A percentile compares a stretch with the other conserved stretches of the same genome.
Conservation (phyloP, 2,329 filamentous ascomycete genomes). For the Neoascochyta sp. region DNA sequence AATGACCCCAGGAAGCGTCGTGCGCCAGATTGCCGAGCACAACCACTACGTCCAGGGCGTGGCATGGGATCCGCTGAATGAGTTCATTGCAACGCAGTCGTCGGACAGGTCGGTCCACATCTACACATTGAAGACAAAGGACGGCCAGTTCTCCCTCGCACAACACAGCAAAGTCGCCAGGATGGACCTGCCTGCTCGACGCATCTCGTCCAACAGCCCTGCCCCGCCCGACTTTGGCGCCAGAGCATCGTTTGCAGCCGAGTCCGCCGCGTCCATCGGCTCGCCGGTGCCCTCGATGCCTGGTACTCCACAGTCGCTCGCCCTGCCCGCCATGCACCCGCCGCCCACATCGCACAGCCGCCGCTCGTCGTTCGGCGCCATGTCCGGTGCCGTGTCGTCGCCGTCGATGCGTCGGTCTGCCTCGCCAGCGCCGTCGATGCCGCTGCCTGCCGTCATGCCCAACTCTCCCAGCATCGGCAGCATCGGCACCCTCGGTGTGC, state of each 20-base stretch:
- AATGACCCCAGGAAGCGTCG: constrained; percentile 38
- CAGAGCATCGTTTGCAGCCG: constrained; percentile 60
- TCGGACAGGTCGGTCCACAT: constrained; percentile 98
- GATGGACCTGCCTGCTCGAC: constrained; percentile 87
- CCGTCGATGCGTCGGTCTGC: constrained; percentile 78
- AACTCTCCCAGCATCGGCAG: constrained; percentile 78
- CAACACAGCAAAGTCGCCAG: constrained; percentile 79
- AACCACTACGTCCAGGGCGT: constrained; percentile 98
- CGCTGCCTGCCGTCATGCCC: constrained; percentile 91
- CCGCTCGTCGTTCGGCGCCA: constrained; percentile 76
- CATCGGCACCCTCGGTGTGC: constrained; percentile 47
- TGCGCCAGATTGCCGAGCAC: constrained; percentile 94
- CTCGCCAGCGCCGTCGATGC: constrained; percentile 89
- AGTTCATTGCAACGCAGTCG: constrained; percentile 96
- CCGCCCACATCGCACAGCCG: constrained; percentile 88
- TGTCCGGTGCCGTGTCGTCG: constrained; percentile 62
- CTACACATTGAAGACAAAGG: constrained; percentile 92
- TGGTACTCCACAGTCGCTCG: constrained; percentile 84
- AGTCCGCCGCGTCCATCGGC: constrained; percentile 54
- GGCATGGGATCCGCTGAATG: constrained; percentile 95
- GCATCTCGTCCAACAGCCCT: constrained; percentile 87
- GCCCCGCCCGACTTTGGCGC: constrained; percentile 78
- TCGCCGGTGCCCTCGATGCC: constrained; percentile 89
- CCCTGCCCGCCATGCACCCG: constrained; percentile 86
- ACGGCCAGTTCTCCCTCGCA: constrained; percentile 84